These are phyloP conservation scores for Paramecium biaurelia DNA, from an alignment of 73 alveolate species.

Conservation along the genomic window DNA sequence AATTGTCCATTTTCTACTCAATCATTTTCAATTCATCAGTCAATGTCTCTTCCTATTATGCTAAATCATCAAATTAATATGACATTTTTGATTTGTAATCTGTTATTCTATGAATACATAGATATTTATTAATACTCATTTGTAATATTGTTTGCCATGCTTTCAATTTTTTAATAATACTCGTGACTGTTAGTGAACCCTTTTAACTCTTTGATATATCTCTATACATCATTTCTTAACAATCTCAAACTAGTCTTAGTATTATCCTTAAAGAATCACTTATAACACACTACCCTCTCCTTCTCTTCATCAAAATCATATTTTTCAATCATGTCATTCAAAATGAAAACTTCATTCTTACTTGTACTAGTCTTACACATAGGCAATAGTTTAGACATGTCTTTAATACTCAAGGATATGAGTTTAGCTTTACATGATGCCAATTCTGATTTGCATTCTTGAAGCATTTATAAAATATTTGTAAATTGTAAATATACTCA, in stretches of 20 bases:
- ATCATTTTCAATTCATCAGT: neutral
- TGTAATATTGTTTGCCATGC: conserved; percentile 22
- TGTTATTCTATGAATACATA: neutral
- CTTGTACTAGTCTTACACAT: conserved; percentile 6
- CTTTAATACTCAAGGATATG: neutral
- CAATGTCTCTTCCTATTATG: neutral
- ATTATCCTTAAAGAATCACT: neutral
- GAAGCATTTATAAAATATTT: neutral
- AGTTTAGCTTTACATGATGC: conserved; percentile 34
- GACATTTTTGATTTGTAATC: conserved; percentile 3
- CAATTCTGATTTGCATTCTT: conserved; percentile 5
- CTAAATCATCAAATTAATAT: neutral
- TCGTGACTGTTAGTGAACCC: conserved; percentile 1
- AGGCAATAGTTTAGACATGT: neutral
- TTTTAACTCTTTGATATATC: conserved; percentile 1
- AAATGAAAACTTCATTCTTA: neutral
- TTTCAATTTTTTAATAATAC: neutral
- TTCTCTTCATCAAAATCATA: conserved; percentile 46
- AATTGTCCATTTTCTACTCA: conserved; percentile 19
- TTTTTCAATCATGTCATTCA: conserved; percentile 33
- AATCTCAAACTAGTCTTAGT: neutral
- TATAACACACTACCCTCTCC: neutral
- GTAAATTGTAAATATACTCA: neutral
- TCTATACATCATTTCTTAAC: neutral
- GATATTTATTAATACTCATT: neutral